Base-by-base conservation (phyloP, 495 filamentous ascomycete genomes). In the Penicillium soppii region DNA sequence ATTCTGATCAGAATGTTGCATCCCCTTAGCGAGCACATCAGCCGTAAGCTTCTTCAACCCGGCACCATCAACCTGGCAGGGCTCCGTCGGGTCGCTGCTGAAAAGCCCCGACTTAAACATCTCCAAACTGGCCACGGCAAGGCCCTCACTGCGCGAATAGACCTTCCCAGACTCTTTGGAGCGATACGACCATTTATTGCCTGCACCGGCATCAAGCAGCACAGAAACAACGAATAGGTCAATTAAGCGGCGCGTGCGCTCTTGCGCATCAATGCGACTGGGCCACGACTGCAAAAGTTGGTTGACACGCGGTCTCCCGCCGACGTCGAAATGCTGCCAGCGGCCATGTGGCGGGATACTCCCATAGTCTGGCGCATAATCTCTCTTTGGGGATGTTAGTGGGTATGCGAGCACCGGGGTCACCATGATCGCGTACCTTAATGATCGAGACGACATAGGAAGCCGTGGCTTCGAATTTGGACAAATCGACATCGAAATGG, bases 31-130 rank as follows among this genome's bases (percentile, higher is more conserved):
- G 73, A 96, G 76, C 40, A 81, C 75, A 37, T 91, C 85, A 22
- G 87, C 78, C 4, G 85, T 92, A 41, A 98, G 68, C 41, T 76
- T 84, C 62, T 81, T 85, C 60, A 98, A 70, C 2, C 87, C 95
- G 7, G 78, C 81, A 48, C 85, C 89, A 64, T 98, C 94, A 19
- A 97, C 94, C 68, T 95, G 91, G 58, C 83, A 88, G 30, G 89
- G 91, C 66, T 96, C 86, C 39, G 69, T 79, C 2, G 80, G 76
- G 59, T 91, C 84, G 60, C 91, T 89, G 54, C 90, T 95, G 72
- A 98, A 98, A 37, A 90, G 59, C n/a, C 94, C 94, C 45, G 82
- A 78, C 71, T 94, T 96, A 74, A 97, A 98, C 94, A 98, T 98
- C 61, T 97, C 94, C 63, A 98, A 70, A 66, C 88, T 92, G 19